These are phyloP conservation scores for Shiraia bambusicola DNA, from an alignment of 2,329 filamentous ascomycete genomes.

Conservation along the genomic window DNA sequence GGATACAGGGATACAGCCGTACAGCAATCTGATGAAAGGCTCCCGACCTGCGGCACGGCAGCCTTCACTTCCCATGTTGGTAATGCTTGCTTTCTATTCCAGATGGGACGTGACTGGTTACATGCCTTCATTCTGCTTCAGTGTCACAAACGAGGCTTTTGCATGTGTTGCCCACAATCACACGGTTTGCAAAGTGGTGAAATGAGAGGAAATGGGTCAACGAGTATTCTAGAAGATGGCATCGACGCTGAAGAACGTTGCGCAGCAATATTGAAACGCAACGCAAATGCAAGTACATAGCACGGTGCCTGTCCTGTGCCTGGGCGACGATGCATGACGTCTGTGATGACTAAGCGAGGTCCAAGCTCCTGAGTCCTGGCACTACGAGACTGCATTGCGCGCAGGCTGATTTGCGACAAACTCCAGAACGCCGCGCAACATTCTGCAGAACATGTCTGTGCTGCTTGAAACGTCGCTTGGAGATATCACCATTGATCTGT, in stretches of 20 bases:
- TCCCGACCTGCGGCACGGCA: too few relatives aligned
- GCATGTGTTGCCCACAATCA: too few relatives aligned
- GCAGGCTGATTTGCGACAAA: slow-evolving; percentile 20
- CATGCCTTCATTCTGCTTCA: too few relatives aligned
- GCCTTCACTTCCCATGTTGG: too few relatives aligned
- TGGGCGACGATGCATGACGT: slow-evolving; percentile 4
- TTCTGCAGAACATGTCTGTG: slow-evolving; percentile 70
- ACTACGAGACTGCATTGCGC: slow-evolving; percentile 4
- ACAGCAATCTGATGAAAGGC: too few relatives aligned
- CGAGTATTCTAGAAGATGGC: neutral
- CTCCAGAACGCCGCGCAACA: slow-evolving; percentile 16
- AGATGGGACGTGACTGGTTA: too few relatives aligned
- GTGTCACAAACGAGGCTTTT: too few relatives aligned
- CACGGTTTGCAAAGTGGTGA: too few relatives aligned
- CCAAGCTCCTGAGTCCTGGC: slow-evolving; percentile 6
- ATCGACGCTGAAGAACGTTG: slow-evolving; percentile 3
- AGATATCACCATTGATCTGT: slow-evolving; percentile 91
- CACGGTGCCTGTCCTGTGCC: neutral
- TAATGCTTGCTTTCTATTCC: too few relatives aligned
- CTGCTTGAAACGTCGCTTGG: slow-evolving; percentile 89
- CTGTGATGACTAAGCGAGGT: slow-evolving; percentile 21
- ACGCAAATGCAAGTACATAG: slow-evolving; percentile 1
- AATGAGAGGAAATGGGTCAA: neutral
- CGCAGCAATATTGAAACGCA: slow-evolving; percentile 7
- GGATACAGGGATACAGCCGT: too few relatives aligned